Evolutionary conservation across 495 filamentous ascomycete genomes (phyloP).

Genomic region (Hyphodiscus hymeniophilus): DNA sequence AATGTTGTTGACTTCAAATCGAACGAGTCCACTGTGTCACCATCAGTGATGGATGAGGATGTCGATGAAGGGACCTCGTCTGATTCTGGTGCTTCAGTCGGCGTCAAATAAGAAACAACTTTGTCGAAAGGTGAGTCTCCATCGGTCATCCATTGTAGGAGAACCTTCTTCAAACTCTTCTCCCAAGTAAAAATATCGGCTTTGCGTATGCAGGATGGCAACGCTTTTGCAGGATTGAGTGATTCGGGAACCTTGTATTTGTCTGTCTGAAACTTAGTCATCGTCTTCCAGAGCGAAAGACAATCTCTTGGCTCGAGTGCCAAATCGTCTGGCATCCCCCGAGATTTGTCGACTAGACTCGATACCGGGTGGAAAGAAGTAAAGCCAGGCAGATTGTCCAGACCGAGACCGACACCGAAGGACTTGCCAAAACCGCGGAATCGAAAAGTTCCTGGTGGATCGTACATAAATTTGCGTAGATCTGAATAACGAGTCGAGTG

Average conservation of each 20-base stretch:
- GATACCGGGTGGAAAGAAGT: conserved; percentile 61
- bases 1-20: conserved; percentile 41
- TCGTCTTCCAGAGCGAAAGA: conserved; percentile 49
- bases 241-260: conserved; percentile 35
- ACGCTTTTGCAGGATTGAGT: conserved; percentile 38
- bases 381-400: conserved; percentile 43
- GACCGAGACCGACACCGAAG: conserved; percentile 32
- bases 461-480: conserved; percentile 60
- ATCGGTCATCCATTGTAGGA: conserved; percentile 53
- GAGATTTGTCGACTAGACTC: conserved; percentile 47
- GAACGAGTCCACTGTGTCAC: conserved; percentile 5
- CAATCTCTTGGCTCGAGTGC: conserved; percentile 65
- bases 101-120: conserved; percentile 35
- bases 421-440: conserved; percentile 49
- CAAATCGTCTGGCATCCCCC: conserved; percentile 56
- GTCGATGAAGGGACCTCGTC: not conserved
- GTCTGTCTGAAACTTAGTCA: conserved; percentile 43
- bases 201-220: conserved; percentile 42
- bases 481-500: conserved; percentile 65
- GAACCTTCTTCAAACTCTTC: conserved; percentile 44
- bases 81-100: not conserved
- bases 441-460: conserved; percentile 37
- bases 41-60: conserved; percentile 13
- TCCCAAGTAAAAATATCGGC: conserved; percentile 60
- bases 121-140: conserved; percentile 51